Evolutionary conservation across 2,329 filamentous ascomycete genomes (phyloP), one percentile per base, ranked within the genome.

Genomic region (Calonectria honghensis): DNA sequence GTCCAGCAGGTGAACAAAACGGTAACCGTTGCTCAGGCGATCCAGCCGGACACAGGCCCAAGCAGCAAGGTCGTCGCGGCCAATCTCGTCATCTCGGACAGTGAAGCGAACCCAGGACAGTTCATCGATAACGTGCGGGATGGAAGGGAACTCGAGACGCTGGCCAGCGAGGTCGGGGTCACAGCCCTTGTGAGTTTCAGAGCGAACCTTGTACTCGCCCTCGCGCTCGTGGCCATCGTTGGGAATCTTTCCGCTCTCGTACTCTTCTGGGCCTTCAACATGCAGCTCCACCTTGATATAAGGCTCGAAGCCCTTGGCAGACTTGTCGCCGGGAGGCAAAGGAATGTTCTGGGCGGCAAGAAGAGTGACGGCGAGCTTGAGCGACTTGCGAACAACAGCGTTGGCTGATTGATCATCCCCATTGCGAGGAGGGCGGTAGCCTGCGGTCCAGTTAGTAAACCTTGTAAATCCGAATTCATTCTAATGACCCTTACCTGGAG

Each of bases 41-140:
- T 98, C 96, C 29, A 98, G 90, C 50, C 96, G 90, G 79, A 98
- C 93, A 81, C 96, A 98, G 2, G 94, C 93, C 97, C 97, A 98
- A 3, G 94, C 95, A 14, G 95, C 93, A 72, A 98, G 85, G 73
- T 94, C 91, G 81, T 98, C 96, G 76, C 90, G 90, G 5, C 93
- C 92, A 78, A 96, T 91, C 84, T 96, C 94, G 79, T 98, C 94
- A 83, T 98, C 95, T 84, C 96, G 94, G 78, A 98, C 89, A 80
- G 97, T 95, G 88, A 98, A 95, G 80, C 94, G 89, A 69, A 95
- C 88, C 86, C 96, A 96, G 37, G 92, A 91, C 75, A 96, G 87
- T 81, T 94, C 91, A 68, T 94, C 91, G 11, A 94, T 89, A 1
- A 95, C 87, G 11, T 91, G 89, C 1, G 85, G 83, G 37, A 92